Base-by-base conservation (phyloP, 2,329 filamentous ascomycete species). In the Trichoderma brevicompactum region DNA sequence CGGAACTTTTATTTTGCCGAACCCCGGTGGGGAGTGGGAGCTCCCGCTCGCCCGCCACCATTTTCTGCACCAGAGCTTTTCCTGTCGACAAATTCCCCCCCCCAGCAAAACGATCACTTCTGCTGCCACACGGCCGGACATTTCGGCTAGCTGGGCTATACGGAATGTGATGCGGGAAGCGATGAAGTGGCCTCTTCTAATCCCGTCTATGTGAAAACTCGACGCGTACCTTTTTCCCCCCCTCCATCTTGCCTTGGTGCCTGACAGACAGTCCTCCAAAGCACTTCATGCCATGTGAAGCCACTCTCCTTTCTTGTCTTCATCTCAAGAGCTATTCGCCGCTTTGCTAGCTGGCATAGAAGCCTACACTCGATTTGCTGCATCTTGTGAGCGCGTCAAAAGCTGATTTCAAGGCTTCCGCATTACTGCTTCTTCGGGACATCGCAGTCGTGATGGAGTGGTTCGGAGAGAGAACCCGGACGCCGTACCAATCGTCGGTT, bases 111-210 rank as follows among this genome's bases (percentile, higher is more conserved):
- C 17, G 17, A 52, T 43, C 48, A 49, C 23, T n/a, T 65, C 19
- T 40, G 61, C 49, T 19, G 56, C 36, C 48, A 62, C 58, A 17
- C 41, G 53, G 50, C 54, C 65, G 64, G 59, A 56, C 32, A 48
- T 43, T 43, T 65, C 61, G 55, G 65, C 44, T 41, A 53, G 23
- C 23, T 28, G 23, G 15, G 23, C 53, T 50, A 44, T 9, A 63
- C 12, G 55, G 63, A 50, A 65, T 62, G 56, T 52, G 34, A 46
- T 36, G 44, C 44, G 43, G 32, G 38, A 62, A 63, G 67, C 68
- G 71, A 73, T 77, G 72, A 74, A 69, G 69, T 76, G 74, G 72
- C 74, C 72, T 75, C 69, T 74, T 72, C 65, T 62, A 59, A 65
- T 67, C 10, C 36, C 52, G 8, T 46, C 32, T 10, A 7, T 40